Conservation (phyloP, 2,329 filamentous ascomycete species). For the Colletotrichum tanaceti region DNA sequence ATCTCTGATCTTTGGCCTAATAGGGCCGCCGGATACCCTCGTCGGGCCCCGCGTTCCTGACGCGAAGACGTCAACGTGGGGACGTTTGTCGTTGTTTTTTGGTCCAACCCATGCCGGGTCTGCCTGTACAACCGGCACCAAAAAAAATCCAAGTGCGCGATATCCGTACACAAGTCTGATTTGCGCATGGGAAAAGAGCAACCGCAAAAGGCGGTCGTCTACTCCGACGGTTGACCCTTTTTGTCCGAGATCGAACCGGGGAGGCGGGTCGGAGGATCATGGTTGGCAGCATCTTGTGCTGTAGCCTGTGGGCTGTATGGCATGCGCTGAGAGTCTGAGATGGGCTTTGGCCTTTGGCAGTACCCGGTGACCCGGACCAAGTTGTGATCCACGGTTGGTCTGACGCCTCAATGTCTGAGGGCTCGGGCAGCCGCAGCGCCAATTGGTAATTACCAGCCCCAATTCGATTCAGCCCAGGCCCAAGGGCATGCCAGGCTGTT, state of each 20-base stretch:
- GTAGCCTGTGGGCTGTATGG: neutral
- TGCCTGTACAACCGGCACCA: constrained; percentile 9
- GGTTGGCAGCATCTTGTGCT: neutral
- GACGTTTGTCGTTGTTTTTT: constrained; percentile 31
- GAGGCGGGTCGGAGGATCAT: neutral
- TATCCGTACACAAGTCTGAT: constrained; percentile 20
- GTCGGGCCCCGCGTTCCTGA: constrained; percentile 22
- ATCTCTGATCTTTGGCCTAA: constrained; percentile 33
- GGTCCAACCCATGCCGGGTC: constrained; percentile 5
- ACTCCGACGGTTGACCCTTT: neutral
- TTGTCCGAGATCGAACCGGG: neutral
- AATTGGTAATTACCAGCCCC: constrained; percentile 23
- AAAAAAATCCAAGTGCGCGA: constrained; percentile 5
- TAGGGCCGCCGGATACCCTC: constrained; percentile 1
- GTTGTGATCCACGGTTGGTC: constrained; percentile 29
- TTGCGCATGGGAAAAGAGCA: constrained; percentile 15
- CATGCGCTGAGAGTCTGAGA: neutral
- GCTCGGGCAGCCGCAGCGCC: constrained; percentile 27
- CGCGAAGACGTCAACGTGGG: constrained; percentile 31
- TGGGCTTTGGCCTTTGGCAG: constrained; percentile 4
- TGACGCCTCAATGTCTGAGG: constrained; percentile 38
- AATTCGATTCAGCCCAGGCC: constrained; percentile 16
- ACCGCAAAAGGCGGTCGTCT: constrained; percentile 5
- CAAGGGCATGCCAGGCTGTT: constrained; percentile 22
- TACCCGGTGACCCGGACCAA: constrained; percentile 20